Percentiles rank a stretch among this genome's conserved stretches.
These are phyloP conservation scores for Gremmenia infestans DNA, from an alignment of 2,329 filamentous ascomycete genomes.

Conservation along the genomic window DNA sequence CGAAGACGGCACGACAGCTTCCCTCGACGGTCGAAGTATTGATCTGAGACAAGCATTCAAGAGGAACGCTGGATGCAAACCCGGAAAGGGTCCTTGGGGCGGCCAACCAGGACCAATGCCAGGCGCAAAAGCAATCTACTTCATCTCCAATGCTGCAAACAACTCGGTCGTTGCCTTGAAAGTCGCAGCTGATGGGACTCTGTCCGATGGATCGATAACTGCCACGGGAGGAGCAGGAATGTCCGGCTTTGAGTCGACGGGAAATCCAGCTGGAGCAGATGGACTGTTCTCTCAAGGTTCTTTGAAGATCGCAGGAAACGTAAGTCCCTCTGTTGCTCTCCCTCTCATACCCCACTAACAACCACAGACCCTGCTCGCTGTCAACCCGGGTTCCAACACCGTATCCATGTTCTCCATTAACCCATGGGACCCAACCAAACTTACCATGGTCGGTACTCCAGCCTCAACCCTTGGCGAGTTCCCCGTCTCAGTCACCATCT, in stretches of 20 bases:
- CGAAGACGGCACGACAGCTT: slow-evolving; percentile 14
- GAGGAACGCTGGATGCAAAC: background rate
- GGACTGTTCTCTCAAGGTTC: slow-evolving; percentile 47
- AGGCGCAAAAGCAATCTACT: slow-evolving; percentile 44
- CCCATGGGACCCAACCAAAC: slow-evolving; percentile 37
- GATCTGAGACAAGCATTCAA: slow-evolving; percentile 5
- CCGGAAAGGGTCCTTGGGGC: background rate
- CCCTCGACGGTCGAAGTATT: slow-evolving; percentile 9
- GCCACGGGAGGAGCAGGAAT: slow-evolving; percentile 45
- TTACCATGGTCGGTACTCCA: slow-evolving; percentile 41
- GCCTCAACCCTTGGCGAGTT: slow-evolving; percentile 45
- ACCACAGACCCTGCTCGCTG: slow-evolving; percentile 46
- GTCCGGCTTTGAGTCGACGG: slow-evolving; percentile 36
- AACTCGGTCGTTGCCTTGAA: slow-evolving; percentile 47
- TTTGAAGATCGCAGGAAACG: slow-evolving; percentile 45
- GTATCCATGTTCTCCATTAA: slow-evolving; percentile 46
- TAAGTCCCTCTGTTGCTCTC: slow-evolving; percentile 30
- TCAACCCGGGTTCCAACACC: slow-evolving; percentile 50
- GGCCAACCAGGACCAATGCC: slow-evolving; percentile 5
- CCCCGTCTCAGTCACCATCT: slow-evolving; percentile 47
- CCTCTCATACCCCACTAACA: slow-evolving; percentile 1
- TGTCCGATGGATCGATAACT: slow-evolving; percentile 39
- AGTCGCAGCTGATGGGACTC: slow-evolving; percentile 41
- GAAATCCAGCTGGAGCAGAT: slow-evolving; percentile 42
- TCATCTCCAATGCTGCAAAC: slow-evolving; percentile 48